These are phyloP conservation scores for Metschnikowia bowlesiae DNA, from an alignment of 805 yeast genomes.

Conservation along the genomic window DNA sequence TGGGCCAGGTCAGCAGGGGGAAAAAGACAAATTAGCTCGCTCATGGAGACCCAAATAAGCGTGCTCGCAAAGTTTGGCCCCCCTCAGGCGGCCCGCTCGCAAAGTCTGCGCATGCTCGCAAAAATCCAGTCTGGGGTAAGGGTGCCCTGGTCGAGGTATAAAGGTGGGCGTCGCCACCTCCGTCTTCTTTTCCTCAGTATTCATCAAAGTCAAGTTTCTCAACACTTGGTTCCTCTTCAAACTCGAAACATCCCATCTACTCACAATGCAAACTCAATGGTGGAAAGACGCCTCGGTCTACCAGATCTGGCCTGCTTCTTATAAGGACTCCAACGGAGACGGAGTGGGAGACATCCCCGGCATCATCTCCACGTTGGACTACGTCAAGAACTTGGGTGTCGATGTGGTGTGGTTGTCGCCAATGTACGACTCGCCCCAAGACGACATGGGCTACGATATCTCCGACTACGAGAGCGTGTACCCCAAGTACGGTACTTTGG, in stretches of 20 bases:
- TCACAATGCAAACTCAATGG: constrained; percentile 27
- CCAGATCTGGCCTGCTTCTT: constrained; percentile 60
- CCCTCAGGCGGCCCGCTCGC: neutral
- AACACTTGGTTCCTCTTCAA: neutral
- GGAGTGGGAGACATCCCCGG: constrained; percentile 59
- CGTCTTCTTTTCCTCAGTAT: neutral
- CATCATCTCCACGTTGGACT: constrained; percentile 47
- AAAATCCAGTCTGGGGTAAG: constrained; percentile 2
- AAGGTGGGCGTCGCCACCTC: neutral
- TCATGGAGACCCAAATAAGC: too few relatives aligned
- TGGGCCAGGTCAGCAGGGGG: too few relatives aligned
- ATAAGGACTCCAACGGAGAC: constrained; percentile 55
- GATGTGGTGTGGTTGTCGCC: constrained; percentile 58
- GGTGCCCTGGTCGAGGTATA: neutral
- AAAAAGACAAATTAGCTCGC: too few relatives aligned
- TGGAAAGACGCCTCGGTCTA: constrained; percentile 56
- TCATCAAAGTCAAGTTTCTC: neutral
- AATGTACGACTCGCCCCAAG: constrained; percentile 54
- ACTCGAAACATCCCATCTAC: neutral
- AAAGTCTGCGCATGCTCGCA: constrained; percentile 2
- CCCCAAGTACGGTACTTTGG: constrained; percentile 50
- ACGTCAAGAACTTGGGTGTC: constrained; percentile 45
- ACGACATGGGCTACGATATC: constrained; percentile 62
- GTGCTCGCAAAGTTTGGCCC: neutral
- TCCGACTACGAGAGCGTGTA: constrained; percentile 50